Base-by-base conservation (phyloP, 768 basidiomycete genomes). In the Boletus fagicola region DNA sequence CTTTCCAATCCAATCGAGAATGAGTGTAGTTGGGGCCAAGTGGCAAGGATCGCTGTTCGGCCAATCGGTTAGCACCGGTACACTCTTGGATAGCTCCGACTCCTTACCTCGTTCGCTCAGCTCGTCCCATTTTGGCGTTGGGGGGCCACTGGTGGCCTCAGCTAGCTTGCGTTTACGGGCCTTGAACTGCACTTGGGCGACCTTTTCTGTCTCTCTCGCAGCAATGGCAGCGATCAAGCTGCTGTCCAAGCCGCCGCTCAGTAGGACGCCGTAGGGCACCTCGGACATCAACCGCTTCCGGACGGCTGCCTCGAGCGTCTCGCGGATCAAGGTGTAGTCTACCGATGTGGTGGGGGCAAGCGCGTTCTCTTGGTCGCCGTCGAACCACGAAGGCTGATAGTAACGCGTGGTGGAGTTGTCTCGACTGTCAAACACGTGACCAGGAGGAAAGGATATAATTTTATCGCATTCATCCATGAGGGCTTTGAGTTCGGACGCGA, bases 11-110 rank as follows among this genome's bases (percentile, higher is more conserved):
- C 97, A 62, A 99, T 88, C 9, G 96, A 94, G 78, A 98, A 99
- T 3, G 97, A 99, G 75, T 98, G 97, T 12, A 99, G 79, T 70
- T 91, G 91, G 1, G 97, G 95, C 97, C 96, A 98, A 16, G 90
- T 77, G 49, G 88, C 86, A 39, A 95, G 81, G 22, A 87, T 85
- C 33, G 81, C 90, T 90, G 60, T 22, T 45, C 43, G 46, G 47
- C 54, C 45, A 40, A 57, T 56, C 18, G 16, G 62, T 56, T 12
- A 54, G 54, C 18, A 30, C 49, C 20, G 18, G 22, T 10, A 39
- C 12, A 38, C 2, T 18, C 8, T 9, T 33, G 24, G 11, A 45
- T 1, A 28, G 49, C 39, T 45, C 35, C 26, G 49, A 63, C 75
- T 4, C n/a, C 44, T 62, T 65, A 86, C 90, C 80, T 69, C 79